Evolutionary conservation across 2,329 filamentous ascomycete species (phyloP).

Genomic region (Colletotrichum acutatum): DNA sequence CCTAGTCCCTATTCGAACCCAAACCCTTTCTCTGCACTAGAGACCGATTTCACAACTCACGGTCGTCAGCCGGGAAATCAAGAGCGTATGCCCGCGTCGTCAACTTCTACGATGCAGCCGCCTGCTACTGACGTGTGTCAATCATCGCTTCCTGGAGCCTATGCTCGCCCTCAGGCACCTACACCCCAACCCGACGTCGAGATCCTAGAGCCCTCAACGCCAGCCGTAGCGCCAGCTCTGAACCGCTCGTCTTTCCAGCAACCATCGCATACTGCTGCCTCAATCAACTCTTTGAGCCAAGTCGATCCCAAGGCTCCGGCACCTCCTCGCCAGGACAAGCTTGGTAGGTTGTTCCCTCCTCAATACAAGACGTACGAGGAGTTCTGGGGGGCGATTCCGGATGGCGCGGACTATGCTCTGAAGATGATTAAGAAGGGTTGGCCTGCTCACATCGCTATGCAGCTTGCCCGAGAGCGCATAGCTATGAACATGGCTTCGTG

Average conservation of each 20-base stretch:
- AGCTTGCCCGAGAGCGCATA: not conserved
- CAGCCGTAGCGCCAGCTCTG: not conserved
- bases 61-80: too few relatives aligned
- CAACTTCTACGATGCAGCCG: not conserved
- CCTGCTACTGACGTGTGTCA: not conserved
- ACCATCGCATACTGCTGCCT: not conserved
- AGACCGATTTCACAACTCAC: too few relatives aligned
- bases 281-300: not conserved
- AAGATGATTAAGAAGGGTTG: not conserved
- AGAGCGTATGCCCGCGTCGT: not conserved
- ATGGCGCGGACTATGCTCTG: not conserved
- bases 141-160: not conserved
- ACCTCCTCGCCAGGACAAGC: not conserved
- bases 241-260: not conserved
- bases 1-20: too few relatives aligned
- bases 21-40: too few relatives aligned
- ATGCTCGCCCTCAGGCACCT: not conserved
- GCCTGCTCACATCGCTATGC: not conserved
- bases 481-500: not conserved
- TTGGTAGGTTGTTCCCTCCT: not conserved
- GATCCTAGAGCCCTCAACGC: not conserved
- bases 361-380: not conserved
- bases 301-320: too few relatives aligned
- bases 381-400: not conserved
- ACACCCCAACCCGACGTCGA: not conserved